Conservation (phyloP, 2,329 filamentous ascomycete genomes). For the Pseudogymnoascus sp. region DNA sequence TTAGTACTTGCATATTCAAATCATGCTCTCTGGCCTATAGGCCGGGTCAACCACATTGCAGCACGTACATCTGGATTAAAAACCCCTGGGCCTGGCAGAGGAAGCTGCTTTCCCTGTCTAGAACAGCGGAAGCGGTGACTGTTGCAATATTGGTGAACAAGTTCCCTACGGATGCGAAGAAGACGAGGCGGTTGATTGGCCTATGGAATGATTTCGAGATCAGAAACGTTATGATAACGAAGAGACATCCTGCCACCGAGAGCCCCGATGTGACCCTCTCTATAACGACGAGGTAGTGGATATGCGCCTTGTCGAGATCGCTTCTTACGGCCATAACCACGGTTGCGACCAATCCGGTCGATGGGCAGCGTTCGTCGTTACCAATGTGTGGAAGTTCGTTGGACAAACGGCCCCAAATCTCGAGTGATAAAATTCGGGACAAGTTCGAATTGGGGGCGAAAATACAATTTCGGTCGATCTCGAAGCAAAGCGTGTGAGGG, state of each 20-base stretch:
- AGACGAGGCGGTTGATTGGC: conserved; percentile 79
- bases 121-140: conserved; percentile 59
- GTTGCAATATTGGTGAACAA: conserved; percentile 71
- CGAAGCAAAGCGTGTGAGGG: neutral
- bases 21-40: neutral
- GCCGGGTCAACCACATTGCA: neutral
- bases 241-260: conserved; percentile 62
- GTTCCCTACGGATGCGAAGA: conserved; percentile 79
- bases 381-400: neutral
- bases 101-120: conserved; percentile 31
- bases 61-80: conserved; percentile 70
- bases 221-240: conserved; percentile 66
- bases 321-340: neutral
- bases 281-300: conserved; percentile 50
- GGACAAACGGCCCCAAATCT: neutral
- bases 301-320: conserved; percentile 26
- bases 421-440: neutral
- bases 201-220: conserved; percentile 65
- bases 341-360: neutral
- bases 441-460: neutral
- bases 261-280: conserved; percentile 64
- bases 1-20: conserved; percentile 6
- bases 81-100: conserved; percentile 67
- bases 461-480: neutral
- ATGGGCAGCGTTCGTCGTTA: neutral